Base-by-base conservation (phyloP, 164 flowering plant species). In the Cinnamomum micranthum region DNA sequence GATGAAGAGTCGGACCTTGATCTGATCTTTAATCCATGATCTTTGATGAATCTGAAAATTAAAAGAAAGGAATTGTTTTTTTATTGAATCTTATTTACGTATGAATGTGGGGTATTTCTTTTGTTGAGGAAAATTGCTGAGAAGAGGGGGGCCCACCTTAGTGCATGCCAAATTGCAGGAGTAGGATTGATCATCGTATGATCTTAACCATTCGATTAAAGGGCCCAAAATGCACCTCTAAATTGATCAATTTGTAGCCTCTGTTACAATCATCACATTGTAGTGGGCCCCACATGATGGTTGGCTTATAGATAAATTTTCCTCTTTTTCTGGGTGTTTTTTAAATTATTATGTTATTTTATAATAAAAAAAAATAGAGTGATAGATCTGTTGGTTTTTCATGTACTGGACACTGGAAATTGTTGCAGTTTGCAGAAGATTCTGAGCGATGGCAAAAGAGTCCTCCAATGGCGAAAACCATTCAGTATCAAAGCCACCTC, bases 401-500 rank as follows among this genome's bases (percentile, higher is more conserved):
- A 65, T 28, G 24, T 5, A 25, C 27, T 24, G 10, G 35, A 14
- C 27, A 4, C 6, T 67, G 69, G 47, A 67, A 33, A 67, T 4
- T 17, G 35, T 31, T 67, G 70, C 6, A 51, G 62, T 50, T 55
- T 47, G 58, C 50, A 67, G 68, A 66, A 52, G 75, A 75, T 78
- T 85, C 82, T 79, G 65, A 79, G 71, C 73, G 76, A 90, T 90
- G 90, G 93, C 81, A 1, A 60, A 74, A 19, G 80, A 64, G 13
- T 19, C 69, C 41, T 75, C 90, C 1, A 90, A 90, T 70, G 93
- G 93, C 51, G 82, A 80, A 3, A 78, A 80, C 60, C 73, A 76
- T 9, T 52, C 81, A 3, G 72, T 82, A 4, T 55, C 86, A 31
- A 91, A 91, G 82, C 80, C 89, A 6, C 95, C 97, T 71, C 98